Evolutionary conservation across 2,329 filamentous ascomycete species (phyloP).

Genomic region (Sordariomycetes sp.): DNA sequence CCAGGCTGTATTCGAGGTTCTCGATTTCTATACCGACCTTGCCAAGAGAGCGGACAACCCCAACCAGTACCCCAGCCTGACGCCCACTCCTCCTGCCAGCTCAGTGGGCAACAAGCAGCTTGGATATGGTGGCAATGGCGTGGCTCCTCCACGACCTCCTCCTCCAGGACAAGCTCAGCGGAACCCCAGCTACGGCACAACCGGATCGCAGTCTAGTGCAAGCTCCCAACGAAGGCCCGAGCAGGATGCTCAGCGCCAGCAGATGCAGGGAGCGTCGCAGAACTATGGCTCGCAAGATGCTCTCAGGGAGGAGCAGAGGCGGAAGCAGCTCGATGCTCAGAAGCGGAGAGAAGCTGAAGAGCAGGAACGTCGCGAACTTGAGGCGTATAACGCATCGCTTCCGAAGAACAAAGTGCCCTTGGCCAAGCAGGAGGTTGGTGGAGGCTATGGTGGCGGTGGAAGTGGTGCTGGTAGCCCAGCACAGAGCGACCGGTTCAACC

Average conservation of each 20-base stretch:
- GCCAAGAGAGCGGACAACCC: conserved; percentile 68
- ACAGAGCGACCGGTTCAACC: conserved; percentile 68
- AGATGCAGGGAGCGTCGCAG: conserved; percentile 45
- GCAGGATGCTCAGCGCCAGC: conserved; percentile 27
- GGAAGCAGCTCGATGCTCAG: conserved; percentile 54
- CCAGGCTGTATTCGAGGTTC: conserved; percentile 70
- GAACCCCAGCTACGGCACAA: conserved; percentile 30
- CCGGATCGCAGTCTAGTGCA: conserved; percentile 23
- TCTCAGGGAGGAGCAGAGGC: conserved; percentile 47
- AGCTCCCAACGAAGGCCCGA: conserved; percentile 36
- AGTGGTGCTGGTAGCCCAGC: conserved; percentile 17
- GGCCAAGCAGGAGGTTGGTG: conserved; percentile 84
- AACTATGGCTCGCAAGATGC: conserved; percentile 44
- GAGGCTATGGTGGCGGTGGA: conserved; percentile 45
- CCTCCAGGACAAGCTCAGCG: conserved; percentile 34
- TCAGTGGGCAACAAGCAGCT: conserved; percentile 54
- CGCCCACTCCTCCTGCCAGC: conserved; percentile 53
- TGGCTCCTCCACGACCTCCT: conserved; percentile 61
- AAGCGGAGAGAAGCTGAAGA: conserved; percentile 51
- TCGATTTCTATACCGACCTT: conserved; percentile 80
- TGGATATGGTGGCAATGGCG: conserved; percentile 50
- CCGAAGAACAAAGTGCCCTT: conserved; percentile 72
- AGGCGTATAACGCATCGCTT: conserved; percentile 82
- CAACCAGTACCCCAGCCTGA: conserved; percentile 56
- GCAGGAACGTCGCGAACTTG: conserved; percentile 64